phyloP scores from a whole-genome alignment of 345 rosid genomes.

The Punica granatum region DNA sequence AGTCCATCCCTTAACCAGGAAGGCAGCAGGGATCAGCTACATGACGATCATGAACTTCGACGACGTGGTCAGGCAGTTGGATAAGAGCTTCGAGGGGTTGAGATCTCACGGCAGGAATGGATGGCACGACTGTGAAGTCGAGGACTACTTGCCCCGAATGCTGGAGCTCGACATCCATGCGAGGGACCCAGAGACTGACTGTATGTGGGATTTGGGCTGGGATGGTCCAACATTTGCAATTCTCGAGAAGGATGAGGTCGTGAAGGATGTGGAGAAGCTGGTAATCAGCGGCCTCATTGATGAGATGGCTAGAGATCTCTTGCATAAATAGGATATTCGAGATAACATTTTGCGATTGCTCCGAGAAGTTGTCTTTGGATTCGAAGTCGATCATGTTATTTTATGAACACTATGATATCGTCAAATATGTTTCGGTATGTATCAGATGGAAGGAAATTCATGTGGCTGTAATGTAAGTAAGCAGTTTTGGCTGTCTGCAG shows the following conservation, averaged over 20 bases:
- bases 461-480: neutral
- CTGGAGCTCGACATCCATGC: slow-evolving; percentile 50
- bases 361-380: neutral
- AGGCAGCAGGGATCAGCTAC: slow-evolving; percentile 21
- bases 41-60: slow-evolving; percentile 40
- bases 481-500: neutral
- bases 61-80: slow-evolving; percentile 48
- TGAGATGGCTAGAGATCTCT: slow-evolving; percentile 56
- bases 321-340: neutral
- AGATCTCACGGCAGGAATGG: slow-evolving; percentile 42
- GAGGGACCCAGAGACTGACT: slow-evolving; percentile 54
- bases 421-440: neutral
- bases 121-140: slow-evolving; percentile 26
- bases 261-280: slow-evolving; percentile 62
- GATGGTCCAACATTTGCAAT: slow-evolving; percentile 29
- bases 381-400: neutral
- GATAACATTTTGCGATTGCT: neutral
- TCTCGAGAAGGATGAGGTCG: slow-evolving; percentile 60
- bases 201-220: slow-evolving; percentile 95
- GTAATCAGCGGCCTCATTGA: slow-evolving; percentile 58
- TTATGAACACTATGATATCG: neutral
- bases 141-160: slow-evolving; percentile 58
- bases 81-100: slow-evolving; percentile 47
- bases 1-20: slow-evolving; percentile 51
- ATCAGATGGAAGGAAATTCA: neutral